Evolutionary conservation across 345 rosid genomes (phyloP), one percentile per base, ranked within the genome.

Genomic region (Euclidium syriacum): DNA sequence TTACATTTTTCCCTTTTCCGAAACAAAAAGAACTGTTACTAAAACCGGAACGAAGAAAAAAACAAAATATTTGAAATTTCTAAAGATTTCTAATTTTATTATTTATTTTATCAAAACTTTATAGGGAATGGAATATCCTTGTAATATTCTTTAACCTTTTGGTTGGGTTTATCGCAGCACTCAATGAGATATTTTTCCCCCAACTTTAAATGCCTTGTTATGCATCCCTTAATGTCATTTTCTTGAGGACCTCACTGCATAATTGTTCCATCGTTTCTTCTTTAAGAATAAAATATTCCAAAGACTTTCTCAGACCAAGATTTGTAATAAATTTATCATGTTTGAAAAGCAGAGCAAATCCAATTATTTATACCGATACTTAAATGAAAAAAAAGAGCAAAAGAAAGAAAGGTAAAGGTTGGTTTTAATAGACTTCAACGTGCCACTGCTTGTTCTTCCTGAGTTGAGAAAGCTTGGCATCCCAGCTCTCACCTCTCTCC

Each of bases 391-490:
- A 42, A 58, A 52, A 34, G 54, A 60, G 5, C 12, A 60, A 42
- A 49, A 5, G 17, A 23, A 40, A 32, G 15, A 26, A 20, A 27
- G 3, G 30, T 10, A 10, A 34, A 9, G 16, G 36, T 27, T n/a
- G n/a, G n/a, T n/a, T n/a, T 64, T 73, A 94, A 69, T 94, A 94
- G 2, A 94, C 99, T 76, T 94, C 99, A 4, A 94, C 99, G 52
- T 94, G 99, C 99, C 99, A 94, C 70, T 94, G 99, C 70, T 90
- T 94, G 68, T 87, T 94, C 91, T 87, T 94, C 77, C 87, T 94
- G 5, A 94, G 96, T 61, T 81, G 95, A n/a, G 90, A 79, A 51
- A 94, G 99, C 85, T 87, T 94, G 83, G 70, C 73, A 2, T 90
- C 96, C 99, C 99, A 90, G 72, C 68, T 90, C 75, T 83, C 87